Base-by-base conservation (phyloP, 2,329 filamentous ascomycete species). In the Botrytis porri region DNA sequence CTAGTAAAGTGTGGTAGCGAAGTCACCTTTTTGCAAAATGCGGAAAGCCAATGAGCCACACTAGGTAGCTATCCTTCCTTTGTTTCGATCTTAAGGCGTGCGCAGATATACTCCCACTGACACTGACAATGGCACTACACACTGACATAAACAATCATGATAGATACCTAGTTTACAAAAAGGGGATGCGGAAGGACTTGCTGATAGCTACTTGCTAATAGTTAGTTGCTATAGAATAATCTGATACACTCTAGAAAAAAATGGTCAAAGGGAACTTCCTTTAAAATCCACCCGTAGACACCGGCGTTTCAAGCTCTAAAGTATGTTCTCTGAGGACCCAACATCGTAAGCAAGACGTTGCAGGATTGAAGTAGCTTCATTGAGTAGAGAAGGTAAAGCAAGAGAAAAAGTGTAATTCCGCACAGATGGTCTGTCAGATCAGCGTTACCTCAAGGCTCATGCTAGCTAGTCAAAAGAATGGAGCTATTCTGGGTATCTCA, bases 361-460 rank as follows among this genome's bases (percentile, higher is more conserved):
- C 41, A n/a, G 29, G 43, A 65, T 35, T 32, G 43, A 32, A 57
- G 51, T 57, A 57, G 51, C 51, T 29, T 57, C 51, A 57, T 57
- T 45, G 12, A 48, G 62, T 14, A 64, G 14, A 45, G 22, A 65
- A 65, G 29, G 29, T 22, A 60, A 60, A 35, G 59, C 20, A 61
- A 37, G 41, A 25, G 35, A 35, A 48, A 48, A 37, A 48, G 29
- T 48, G 45, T 48, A 32, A 65, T 48, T 6, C 22, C 43, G 43
- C 63, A 65, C 63, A 35, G 43, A 48, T 65, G 63, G 51, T 45
- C 41, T 64, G 41, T 64, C 62, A 64, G 62, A 45, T 64, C 62
- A 64, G 62, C 41, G 35, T 45, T 35, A 64, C 41, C 62, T 64
- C 62, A 29, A 64, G n/a, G 62, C 18, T 45, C 62, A 64, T 64